Conservation (phyloP, 139 green algal species). For the Astrephomene gubernaculifera region DNA sequence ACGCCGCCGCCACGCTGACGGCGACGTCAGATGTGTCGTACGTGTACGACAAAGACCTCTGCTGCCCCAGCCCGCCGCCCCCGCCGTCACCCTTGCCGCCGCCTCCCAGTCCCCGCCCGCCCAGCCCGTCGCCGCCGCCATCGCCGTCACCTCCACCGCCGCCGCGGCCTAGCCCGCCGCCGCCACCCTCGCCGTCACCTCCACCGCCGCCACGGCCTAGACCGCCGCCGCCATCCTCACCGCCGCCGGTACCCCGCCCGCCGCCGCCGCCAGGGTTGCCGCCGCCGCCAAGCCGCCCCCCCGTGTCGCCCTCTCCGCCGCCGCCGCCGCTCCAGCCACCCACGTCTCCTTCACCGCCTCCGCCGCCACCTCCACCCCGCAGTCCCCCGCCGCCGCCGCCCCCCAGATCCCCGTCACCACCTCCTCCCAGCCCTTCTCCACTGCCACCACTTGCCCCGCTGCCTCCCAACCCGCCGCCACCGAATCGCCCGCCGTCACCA, state of each 20-base stretch:
- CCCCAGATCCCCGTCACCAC: neutral
- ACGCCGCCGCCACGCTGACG: neutral
- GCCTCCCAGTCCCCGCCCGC: neutral
- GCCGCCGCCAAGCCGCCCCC: neutral
- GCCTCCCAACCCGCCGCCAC: neutral
- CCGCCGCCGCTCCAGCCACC: neutral
- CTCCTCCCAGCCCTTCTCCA: too few relatives aligned
- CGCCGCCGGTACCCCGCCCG: neutral
- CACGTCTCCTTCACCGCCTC: neutral
- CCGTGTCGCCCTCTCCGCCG: neutral
- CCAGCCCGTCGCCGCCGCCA: neutral
- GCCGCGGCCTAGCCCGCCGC: neutral
- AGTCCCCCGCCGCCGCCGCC: neutral
- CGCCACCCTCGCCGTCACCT: neutral
- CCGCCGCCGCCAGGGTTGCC: neutral
- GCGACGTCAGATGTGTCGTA: neutral
- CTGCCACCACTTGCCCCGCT: too few relatives aligned
- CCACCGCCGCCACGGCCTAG: neutral
- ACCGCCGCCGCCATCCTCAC: neutral
- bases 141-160: neutral
- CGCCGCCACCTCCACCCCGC: neutral
- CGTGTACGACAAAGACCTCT: neutral
- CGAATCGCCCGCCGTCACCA: neutral
- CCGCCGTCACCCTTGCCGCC: neutral
- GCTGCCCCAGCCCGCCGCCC: constrained; percentile 2